These are phyloP conservation scores for Rhododendron kiyosumense DNA, from an alignment of 148 eudicot genomes.

Conservation along the genomic window DNA sequence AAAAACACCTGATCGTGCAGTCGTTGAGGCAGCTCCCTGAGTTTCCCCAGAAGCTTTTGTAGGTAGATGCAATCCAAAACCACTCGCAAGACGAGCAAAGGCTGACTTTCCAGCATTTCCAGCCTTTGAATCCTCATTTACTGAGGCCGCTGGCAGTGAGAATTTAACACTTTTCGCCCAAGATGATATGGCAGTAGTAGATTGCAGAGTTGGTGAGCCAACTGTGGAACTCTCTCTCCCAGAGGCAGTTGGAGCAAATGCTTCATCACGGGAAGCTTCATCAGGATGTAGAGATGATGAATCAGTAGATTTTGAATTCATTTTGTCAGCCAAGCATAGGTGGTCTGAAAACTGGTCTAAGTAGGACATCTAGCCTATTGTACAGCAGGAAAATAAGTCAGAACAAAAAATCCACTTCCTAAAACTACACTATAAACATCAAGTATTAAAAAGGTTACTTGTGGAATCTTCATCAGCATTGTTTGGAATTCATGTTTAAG, in stretches of 20 bases:
- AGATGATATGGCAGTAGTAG: slow-evolving; percentile 44
- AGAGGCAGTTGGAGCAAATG: slow-evolving; percentile 25
- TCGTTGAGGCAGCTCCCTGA: slow-evolving; percentile 29
- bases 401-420: neutral
- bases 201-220: slow-evolving; percentile 23
- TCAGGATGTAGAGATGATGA: slow-evolving; percentile 28
- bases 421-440: neutral
- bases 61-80: slow-evolving; percentile 48
- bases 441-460: neutral
- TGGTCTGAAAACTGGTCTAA: neutral
- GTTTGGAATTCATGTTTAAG: neutral
- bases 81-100: slow-evolving; percentile 67
- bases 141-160: slow-evolving; percentile 29
- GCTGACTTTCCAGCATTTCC: slow-evolving; percentile 40
- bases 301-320: slow-evolving; percentile 53
- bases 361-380: neutral
- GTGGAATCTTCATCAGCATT: neutral
- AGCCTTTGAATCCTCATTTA: slow-evolving; percentile 33
- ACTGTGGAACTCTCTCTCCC: slow-evolving; percentile 30
- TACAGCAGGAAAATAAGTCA: neutral
- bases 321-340: slow-evolving; percentile 23
- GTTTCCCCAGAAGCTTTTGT: slow-evolving; percentile 40
- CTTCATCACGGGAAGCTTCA: slow-evolving; percentile 29
- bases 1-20: slow-evolving; percentile 55
- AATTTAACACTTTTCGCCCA: slow-evolving; percentile 41